Evolutionary conservation across 257 asterid species (phyloP).

Genomic region (Scutellaria baicalensis): DNA sequence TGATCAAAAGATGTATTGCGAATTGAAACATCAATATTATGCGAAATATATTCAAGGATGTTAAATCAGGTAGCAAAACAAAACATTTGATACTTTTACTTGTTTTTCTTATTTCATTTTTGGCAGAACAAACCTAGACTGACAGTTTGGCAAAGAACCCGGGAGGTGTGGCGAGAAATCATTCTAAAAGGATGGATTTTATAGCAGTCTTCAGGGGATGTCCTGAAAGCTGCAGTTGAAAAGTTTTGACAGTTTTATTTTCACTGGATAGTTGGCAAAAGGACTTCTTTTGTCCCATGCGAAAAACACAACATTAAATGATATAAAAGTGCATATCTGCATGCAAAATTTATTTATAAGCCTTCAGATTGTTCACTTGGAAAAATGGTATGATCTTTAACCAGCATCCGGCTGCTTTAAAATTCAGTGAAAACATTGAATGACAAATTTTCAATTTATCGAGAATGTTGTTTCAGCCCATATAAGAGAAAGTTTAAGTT

Average conservation of each 20-base stretch:
- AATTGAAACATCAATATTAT: not conserved
- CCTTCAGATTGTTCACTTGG: not conserved
- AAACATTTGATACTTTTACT: not conserved
- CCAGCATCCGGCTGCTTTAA: not conserved
- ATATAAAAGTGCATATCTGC: not conserved
- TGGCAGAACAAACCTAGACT: not conserved
- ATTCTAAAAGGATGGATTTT: not conserved
- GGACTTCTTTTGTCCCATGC: not conserved
- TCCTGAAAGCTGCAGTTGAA: not conserved
- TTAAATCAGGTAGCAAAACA: not conserved
- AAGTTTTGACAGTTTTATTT: not conserved
- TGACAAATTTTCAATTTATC: not conserved
- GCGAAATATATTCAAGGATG: not conserved
- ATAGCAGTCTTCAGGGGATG: not conserved
- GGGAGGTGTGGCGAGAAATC: too few relatives aligned
- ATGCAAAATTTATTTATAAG: not conserved
- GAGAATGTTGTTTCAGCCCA: not conserved
- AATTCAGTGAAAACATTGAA: not conserved
- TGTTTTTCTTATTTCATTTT: not conserved
- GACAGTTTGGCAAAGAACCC: not conserved
- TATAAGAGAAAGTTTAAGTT: slow-evolving; percentile 17
- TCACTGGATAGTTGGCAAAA: not conserved
- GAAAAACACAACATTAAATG: not conserved
- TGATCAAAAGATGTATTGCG: not conserved
- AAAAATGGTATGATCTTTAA: slow-evolving; percentile 3